A percentile compares a stretch with the other conserved stretches of the same genome.
Conservation (phyloP, 768 basidiomycete species). For the Hygrocybe coccinea region DNA sequence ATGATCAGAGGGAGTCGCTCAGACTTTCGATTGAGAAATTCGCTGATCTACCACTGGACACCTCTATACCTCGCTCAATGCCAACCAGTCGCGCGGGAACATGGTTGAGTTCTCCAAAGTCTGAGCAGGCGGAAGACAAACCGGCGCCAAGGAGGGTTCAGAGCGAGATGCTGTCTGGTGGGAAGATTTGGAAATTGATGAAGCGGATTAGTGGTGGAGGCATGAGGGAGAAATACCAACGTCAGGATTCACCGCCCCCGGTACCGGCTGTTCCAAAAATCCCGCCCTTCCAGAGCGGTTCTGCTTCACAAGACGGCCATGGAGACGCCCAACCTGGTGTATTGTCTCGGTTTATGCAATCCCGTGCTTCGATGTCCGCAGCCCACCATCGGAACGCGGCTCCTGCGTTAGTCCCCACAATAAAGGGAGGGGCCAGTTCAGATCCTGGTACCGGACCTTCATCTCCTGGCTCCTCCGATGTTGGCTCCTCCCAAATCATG, state of each 20-base stretch:
- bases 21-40: constrained; percentile 33
- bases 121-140: neutral
- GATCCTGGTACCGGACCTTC: constrained; percentile 55
- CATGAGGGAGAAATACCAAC: constrained; percentile 50
- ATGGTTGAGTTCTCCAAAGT: neutral
- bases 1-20: constrained; percentile 23
- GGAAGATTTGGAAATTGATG: constrained; percentile 63
- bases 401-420: constrained; percentile 6
- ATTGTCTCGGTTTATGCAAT: constrained; percentile 20
- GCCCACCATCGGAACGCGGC: constrained; percentile 7
- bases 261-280: constrained; percentile 57
- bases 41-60: constrained; percentile 4
- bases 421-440: constrained; percentile 25
- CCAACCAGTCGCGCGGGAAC: neutral
- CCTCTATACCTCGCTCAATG: neutral
- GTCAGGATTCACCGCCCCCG: constrained; percentile 40
- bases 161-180: constrained; percentile 18
- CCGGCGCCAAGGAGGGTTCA: neutral
- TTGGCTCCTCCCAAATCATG: constrained; percentile 52
- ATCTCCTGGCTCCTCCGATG: constrained; percentile 57
- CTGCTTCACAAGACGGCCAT: constrained; percentile 13
- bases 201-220: constrained; percentile 65
- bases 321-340: constrained; percentile 14
- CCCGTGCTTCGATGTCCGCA: constrained; percentile 20
- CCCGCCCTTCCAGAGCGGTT: constrained; percentile 9